Base-by-base conservation (phyloP, 768 basidiomycete species). In the Collybiopsis luxurians region DNA sequence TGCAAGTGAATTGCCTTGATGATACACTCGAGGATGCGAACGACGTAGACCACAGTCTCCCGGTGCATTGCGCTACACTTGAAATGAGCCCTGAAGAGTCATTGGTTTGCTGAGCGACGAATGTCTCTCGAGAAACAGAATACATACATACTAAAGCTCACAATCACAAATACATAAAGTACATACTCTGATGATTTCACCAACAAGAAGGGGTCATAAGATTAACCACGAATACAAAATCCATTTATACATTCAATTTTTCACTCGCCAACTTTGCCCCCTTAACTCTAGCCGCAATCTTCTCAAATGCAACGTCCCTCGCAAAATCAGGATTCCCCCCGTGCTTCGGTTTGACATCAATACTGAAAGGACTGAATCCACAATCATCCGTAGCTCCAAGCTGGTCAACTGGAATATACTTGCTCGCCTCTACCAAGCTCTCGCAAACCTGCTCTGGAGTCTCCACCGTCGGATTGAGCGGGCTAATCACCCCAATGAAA, bases 311-410 rank as follows among this genome's bases (percentile, higher is more conserved):
- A 28, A 54, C n/a, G 28, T 54, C 53, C 27, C 53, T 54, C 43
- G 53, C 53, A 44, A 43, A 54, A 44, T 54, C 28, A 3, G 53
- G 53, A 54, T 45, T 54, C 36, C 50, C 36, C 10, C 53, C 53
- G 30, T 54, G 53, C 21, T 54, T 43, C 10, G 53, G 53, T 15
- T 54, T 54, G 7, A 15, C 26, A 42, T 54, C 53, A 7, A 54
- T 43, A 27, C 53, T 54, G 27, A 54, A 54, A 21, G 53, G 53
- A 54, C 53, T 54, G 21, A 44, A 54, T 44, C 53, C 53, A 34
- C 53, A 54, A 31, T 54, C 53, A 31, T 54, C 53, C 19, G 53
- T 54, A 11, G 53, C 53, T 30, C 53, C 53, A 21, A 54, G 42
- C 28, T 54, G 53, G 43, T 54, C 53, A 26, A 31, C 23, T 5